Percentiles rank a stretch among this genome's conserved stretches.
Evolutionary conservation across 129 eudicot species (phyloP).

Genomic region (Pittosporum tobira): DNA sequence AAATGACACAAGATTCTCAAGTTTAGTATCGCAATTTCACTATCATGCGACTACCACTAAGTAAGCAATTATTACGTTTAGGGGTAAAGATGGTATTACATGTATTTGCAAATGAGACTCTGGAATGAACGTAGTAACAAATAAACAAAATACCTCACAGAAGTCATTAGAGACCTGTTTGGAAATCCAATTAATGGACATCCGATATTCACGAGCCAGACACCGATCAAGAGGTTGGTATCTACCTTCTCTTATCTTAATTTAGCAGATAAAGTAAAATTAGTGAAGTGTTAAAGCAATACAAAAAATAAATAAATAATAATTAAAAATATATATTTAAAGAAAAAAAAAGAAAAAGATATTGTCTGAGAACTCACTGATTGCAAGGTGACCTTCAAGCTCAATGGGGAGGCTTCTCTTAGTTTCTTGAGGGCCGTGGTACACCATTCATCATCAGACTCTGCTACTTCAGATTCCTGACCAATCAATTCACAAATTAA

Average conservation of each 20-base stretch:
- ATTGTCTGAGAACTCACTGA: conserved; percentile 42
- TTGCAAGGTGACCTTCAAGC: conserved; percentile 80
- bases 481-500: neutral
- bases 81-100: no score
- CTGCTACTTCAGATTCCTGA: conserved; percentile 42
- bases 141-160: conserved; percentile 46
- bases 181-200: conserved; percentile 50
- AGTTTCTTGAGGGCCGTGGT: conserved; percentile 44
- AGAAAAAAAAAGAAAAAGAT: neutral
- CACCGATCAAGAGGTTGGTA: conserved; percentile 79
- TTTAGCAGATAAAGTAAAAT: conserved; percentile 1
- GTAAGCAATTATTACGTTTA: no score
- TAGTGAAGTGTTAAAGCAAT: neutral
- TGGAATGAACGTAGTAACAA: neutral
- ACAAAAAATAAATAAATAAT: no score
- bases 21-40: no score
- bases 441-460: conserved; percentile 41
- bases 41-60: no score
- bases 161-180: conserved; percentile 63
- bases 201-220: conserved; percentile 62
- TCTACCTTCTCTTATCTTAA: conserved; percentile 82
- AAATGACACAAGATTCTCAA: no score
- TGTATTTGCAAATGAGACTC: no score
- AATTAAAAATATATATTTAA: no score
- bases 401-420: conserved; percentile 80